Base-by-base conservation (phyloP, 768 basidiomycete species). In the Hygrophoropsis aurantiaca region DNA sequence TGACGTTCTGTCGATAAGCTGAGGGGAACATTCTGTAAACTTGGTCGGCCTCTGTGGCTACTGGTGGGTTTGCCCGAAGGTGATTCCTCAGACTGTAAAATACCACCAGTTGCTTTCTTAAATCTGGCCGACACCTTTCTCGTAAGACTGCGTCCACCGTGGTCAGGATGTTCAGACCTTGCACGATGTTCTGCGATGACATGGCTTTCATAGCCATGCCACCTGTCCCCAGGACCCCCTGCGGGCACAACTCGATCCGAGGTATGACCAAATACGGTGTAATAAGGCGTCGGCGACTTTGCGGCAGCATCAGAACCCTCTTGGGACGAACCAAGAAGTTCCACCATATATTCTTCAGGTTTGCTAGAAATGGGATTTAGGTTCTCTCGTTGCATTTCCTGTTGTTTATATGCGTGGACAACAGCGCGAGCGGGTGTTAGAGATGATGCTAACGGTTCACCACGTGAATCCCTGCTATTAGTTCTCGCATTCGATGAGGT, bases 201-300 rank as follows among this genome's bases (percentile, higher is more conserved):
- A 32, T 41, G 42, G 30, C 44, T 24, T 40, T 53, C 50, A 35
- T 36, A 16, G 35, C 11, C 42, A 21, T 35, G 27, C 40, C 32
- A 63, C 39, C 43, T 56, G 50, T 78, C 78, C 9, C 70, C 70
- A 0, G 71, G 68, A 9, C 71, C 69, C 0, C 74, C 75, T 0
- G 73, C 73, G 11, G 70, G 73, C 13, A 78, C 67, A 5, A 75
- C 63, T 7, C 69, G 70, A 1, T 70, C 79, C 1, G 75, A 67
- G 0, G 68, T 59, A 5, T 70, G 66, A 1, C 81, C 81, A 47
- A 81, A 73, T 13, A 82, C 74, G 3, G 81, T 79, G 53, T 81
- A 81, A 42, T 81, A 79, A n/a, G 80, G 79, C 9, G 64, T 68
- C 26, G 58, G 52, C 11, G 62, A 48, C 46, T 23, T 45, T 43